These are phyloP conservation scores for Liquidambar formosana DNA, from an alignment of 164 flowering plant genomes.

Conservation along the genomic window DNA sequence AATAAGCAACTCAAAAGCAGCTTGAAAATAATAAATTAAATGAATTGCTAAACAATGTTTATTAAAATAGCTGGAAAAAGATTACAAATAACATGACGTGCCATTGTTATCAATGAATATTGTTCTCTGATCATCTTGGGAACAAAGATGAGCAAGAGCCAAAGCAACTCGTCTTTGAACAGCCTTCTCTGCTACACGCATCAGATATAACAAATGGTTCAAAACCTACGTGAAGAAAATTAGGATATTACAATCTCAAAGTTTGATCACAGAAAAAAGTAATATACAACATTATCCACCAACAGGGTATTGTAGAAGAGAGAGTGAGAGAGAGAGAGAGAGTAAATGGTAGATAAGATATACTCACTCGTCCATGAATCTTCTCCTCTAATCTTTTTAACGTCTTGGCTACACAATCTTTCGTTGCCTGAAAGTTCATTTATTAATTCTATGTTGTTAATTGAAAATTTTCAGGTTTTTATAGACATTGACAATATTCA, in stretches of 20 bases:
- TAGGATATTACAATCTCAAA: background rate
- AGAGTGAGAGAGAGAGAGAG: conserved; percentile 1
- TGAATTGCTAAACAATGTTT: background rate
- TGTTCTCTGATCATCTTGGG: conserved; percentile 77
- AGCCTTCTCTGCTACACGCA: conserved; percentile 73
- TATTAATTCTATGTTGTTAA: background rate
- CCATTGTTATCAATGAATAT: conserved; percentile 88
- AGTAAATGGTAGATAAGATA: conserved; percentile 5
- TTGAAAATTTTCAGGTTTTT: background rate
- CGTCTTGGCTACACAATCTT: conserved; percentile 98
- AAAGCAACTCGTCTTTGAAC: conserved; percentile 86
- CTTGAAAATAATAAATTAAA: background rate
- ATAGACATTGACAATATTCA: background rate
- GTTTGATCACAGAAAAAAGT: background rate
- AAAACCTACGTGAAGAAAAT: conserved; percentile 53
- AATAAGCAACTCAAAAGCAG: background rate
- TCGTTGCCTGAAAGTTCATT: conserved; percentile 63
- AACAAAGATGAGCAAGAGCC: conserved; percentile 97
- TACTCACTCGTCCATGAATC: conserved; percentile 84
- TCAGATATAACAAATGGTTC: conserved; percentile 74
- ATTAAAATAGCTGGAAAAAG: background rate
- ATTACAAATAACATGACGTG: conserved; percentile 21
- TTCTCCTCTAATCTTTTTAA: conserved; percentile 95
- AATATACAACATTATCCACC: background rate
- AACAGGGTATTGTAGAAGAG: background rate